Evolutionary conservation across 1,139 yeast species (phyloP), one percentile per base, ranked within the genome.

Genomic region (Debaryomyces sp.): DNA sequence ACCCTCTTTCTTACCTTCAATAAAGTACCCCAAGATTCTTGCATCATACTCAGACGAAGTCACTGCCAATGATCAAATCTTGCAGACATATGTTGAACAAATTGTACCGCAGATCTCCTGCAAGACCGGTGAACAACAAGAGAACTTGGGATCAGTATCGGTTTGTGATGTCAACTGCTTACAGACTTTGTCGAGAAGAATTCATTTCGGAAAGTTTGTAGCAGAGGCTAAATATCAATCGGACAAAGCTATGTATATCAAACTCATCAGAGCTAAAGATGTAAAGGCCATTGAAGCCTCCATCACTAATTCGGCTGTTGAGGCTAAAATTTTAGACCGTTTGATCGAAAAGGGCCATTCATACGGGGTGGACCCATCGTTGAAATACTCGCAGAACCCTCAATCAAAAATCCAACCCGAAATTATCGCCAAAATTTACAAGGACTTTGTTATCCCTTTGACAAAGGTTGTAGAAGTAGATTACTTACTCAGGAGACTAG

Each of bases 401-500:
- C 91, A 86, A 63, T 85, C 89, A 54, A 89, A 89, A 61, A 87
- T 94, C 27, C 80, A 88, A 44, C 95, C 96, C 0, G 90, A 88
- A 55, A 80, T 83, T 18, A 82, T 94, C 53, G 96, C 94, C 17
- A 76, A 80, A 51, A 85, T 94, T 55, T 94, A 94, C 73, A 85
- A 87, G 66, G 90, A 90, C 47, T 87, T 85, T 73, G 88, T 94
- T 40, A 94, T 94, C 58, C 98, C 98, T 8, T 75, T 94, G 64
- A 94, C 99, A 6, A 94, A 92, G 69, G 88, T 87, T 64, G 98
- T 94, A 13, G 99, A 94, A 68, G 88, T 94, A 13, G 97, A 92
- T 52, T 94, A 94, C 63, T 74, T 94, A 50, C 71, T 94, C 61
- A 79, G 96, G 62, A 78, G 99, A 66, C 71, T 92, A 48, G 96